Conservation (phyloP, 441 rosid genomes). For the Theobroma grandiflorum region DNA sequence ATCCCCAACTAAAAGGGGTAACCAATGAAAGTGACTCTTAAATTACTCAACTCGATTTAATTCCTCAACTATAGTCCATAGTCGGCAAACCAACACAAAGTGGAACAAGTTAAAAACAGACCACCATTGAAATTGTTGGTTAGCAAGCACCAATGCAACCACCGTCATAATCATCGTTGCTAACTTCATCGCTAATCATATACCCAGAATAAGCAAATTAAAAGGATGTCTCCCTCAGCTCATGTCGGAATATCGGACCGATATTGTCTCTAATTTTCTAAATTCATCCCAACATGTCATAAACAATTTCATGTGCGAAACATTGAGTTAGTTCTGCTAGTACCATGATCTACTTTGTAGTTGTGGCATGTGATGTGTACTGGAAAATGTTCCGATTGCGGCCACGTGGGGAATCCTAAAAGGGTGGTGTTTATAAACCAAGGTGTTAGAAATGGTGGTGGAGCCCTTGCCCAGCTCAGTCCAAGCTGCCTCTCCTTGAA, state of each 20-base stretch:
- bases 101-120: no score
- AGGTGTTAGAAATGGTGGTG: neutral
- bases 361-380: neutral
- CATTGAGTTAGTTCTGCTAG: neutral
- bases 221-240: neutral
- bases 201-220: no score
- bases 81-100: neutral
- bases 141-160: no score
- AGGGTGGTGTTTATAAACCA: neutral
- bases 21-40: neutral
- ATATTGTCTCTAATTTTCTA: no score
- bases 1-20: neutral
- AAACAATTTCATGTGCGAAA: constrained; percentile 14
- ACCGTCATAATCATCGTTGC: no score
- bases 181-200: no score
- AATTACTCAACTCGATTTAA: neutral
- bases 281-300: neutral
- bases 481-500: constrained; percentile 16
- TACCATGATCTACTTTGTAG: no score
- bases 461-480: constrained; percentile 20
- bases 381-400: neutral
- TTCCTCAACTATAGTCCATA: neutral
- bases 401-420: no score
- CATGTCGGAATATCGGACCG: constrained; percentile 3
- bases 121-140: no score